Evolutionary conservation across 148 eudicot species (phyloP), one percentile per base, ranked within the genome.

Genomic region (Diospyros lotus): DNA sequence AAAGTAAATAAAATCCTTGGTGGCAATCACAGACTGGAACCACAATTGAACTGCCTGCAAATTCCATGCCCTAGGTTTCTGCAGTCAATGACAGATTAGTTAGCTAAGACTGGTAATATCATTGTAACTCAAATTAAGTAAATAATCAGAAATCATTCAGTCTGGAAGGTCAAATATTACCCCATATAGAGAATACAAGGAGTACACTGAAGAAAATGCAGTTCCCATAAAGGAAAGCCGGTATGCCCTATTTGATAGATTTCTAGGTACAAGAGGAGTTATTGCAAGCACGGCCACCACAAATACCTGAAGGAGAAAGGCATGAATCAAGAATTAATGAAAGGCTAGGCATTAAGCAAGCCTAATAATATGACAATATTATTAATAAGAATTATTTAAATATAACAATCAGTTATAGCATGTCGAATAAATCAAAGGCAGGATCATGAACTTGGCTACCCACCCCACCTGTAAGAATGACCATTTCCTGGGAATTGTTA

Each of bases 61-160:
- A 82, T 86, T 93, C 98, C 93, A 90, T 65, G 91, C 97, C 78
- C 97, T 83, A 64, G 99, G 99, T 82, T 76, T 91, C 99, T 96
- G 94, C 85, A 81, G 9, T 71, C 12, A 84, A 69, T 15, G 65
- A 64, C 4, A 14, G 51, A 46, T 50, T 17, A 80, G 48, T 13
- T 43, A 1, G 69, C 62, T 48, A 38, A 43, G n/a, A 66, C 53
- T 18, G 50, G 53, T 14, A 59, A 62, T 13, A 52, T 6, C 17
- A 9, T 39, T 45, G 17, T n/a, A 69, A 41, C 17, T 38, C 28
- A 52, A 68, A 64, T 46, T 9, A 53, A 58, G 43, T 54, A 74
- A 15, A 77, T 4, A 4, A 64, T 38, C 8, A 62, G 38, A 77
- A 69, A 73, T 59, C 43, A 53, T 63, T 54, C 14, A 55, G 45